phyloP scores from a whole-genome alignment of 1,284 basidiomycete genomes.

The Cystobasidiaceae sp. region DNA sequence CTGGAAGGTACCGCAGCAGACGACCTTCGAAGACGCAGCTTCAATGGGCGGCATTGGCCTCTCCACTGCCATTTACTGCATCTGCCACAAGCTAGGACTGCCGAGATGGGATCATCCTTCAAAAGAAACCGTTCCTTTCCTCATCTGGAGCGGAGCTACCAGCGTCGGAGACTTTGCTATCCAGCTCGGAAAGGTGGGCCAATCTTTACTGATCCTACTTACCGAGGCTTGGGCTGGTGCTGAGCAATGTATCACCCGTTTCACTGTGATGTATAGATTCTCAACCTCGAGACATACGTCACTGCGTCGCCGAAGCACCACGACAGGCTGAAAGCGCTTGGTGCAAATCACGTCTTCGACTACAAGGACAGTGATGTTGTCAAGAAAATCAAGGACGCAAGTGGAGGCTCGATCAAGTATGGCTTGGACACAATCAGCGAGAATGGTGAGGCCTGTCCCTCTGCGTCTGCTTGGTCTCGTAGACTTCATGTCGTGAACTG shows the following conservation, averaged over 20 bases:
- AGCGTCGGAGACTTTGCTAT: constrained; percentile 54
- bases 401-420: constrained; percentile 31
- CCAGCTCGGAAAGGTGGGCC: constrained; percentile 51
- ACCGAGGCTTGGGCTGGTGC: neutral
- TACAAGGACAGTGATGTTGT: constrained; percentile 38
- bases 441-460: no score
- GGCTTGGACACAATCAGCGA: constrained; percentile 38
- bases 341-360: constrained; percentile 56
- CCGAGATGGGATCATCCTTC: constrained; percentile 3
- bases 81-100: constrained; percentile 5
- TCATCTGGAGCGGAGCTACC: constrained; percentile 51
- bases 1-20: constrained; percentile 45
- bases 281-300: constrained; percentile 57
- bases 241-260: neutral
- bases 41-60: constrained; percentile 36
- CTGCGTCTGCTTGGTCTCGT: no score
- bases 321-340: constrained; percentile 52
- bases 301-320: constrained; percentile 54
- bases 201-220: neutral
- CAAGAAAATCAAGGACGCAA: constrained; percentile 24
- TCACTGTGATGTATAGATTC: constrained; percentile 40
- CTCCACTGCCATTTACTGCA: neutral
- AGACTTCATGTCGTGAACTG: no score
- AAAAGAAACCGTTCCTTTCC: constrained; percentile 35
- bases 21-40: constrained; percentile 53